Evolutionary conservation across 2,329 filamentous ascomycete genomes (phyloP), one percentile per base, ranked within the genome.

Genomic region (Alternaria triticina): DNA sequence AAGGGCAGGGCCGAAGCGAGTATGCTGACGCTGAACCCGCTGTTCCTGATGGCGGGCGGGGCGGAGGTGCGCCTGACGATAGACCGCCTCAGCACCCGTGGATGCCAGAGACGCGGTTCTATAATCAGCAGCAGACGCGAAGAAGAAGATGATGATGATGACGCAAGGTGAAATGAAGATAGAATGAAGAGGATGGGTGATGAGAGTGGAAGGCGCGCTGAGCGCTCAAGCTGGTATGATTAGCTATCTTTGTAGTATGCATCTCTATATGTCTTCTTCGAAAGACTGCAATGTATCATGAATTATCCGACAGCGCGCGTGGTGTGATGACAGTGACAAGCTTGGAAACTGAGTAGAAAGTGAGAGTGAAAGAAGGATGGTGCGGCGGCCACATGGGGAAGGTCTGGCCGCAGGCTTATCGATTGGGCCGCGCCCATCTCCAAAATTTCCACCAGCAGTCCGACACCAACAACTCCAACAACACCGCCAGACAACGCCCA

Each of bases 361-460:
- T 10, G 49, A 36, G 49, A 12, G 28, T 52, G 9, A 52, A 1
- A 3, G 49, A 52, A 33, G 1, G 6, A 6, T 33, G 25, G 44
- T 33, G 44, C 9, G 47, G 27, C 43, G 28, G 43, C 54, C 40
- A 20, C 8, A 45, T 22, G 5, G 20, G 13, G 44, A n/a, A 57
- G 28, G 25, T 17, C 22, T 27, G 50, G 11, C 55, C 56, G 50
- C 36, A 49, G 10, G 7, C 61, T 66, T 64, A 66, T 66, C 64
- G 64, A 66, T 66, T 52, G 61, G 33, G 54, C 17, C 30, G 28
- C 40, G 23, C 28, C 17, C 44, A 50, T 61, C 6, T 43, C 64
- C 57, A 66, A 64, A 66, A 66, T 66, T 66, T 66, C 47, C 28
- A 49, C 44, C 36, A 52, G 30, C 55, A 50, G 51, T 12, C 22